Evolutionary conservation across 2,329 filamentous ascomycete genomes (phyloP), one percentile per base, ranked within the genome.

Genomic region (Orbilia oligospora): DNA sequence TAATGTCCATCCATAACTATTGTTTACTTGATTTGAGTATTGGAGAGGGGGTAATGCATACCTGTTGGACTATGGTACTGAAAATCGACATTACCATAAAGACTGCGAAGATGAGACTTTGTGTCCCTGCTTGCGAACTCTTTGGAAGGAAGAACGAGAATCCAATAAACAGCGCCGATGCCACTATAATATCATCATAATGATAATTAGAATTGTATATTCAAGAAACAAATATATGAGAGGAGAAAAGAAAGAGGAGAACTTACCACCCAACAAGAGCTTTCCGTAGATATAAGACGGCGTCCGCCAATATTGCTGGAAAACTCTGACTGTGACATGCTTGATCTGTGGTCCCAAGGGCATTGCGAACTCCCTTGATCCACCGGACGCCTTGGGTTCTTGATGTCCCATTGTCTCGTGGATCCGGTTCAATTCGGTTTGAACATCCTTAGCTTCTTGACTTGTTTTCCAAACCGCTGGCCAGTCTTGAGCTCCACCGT

Each of bases 271-370:
- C 12, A 97, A 90, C 0, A 88, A 86, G 0, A 87, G 83, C 87
- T 97, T 97, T 82, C 92, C 91, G 86, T 95, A 97, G 84, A 97
- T 94, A 86, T 97, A 97, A 3, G 90, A 88, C 0, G 94, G 94
- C 0, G 91, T 94, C 75, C 94, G 91, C 93, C 94, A 97, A 87
- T 96, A 97, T 84, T 97, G 93, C 83, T 94, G 89, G 86, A 97
- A 96, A 27, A 96, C 91, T 82, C 94, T 92, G 80, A 88, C 83
- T 14, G 89, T 88, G 71, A 93, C 92, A 83, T 91, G 87, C 71
- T 84, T 85, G 38, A 95, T 85, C 84, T 97, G 94, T 5, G 86
- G 82, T 49, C 81, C 82, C 83, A 97, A 93, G 0, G 92, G 89
- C 5, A 93, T 92, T 2, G 94, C 94, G 79, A 97, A 97, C 84